A percentile compares a stretch with the other conserved stretches of the same genome.
Conservation (phyloP, 306 rosid species). For the Cucumis melo region DNA sequence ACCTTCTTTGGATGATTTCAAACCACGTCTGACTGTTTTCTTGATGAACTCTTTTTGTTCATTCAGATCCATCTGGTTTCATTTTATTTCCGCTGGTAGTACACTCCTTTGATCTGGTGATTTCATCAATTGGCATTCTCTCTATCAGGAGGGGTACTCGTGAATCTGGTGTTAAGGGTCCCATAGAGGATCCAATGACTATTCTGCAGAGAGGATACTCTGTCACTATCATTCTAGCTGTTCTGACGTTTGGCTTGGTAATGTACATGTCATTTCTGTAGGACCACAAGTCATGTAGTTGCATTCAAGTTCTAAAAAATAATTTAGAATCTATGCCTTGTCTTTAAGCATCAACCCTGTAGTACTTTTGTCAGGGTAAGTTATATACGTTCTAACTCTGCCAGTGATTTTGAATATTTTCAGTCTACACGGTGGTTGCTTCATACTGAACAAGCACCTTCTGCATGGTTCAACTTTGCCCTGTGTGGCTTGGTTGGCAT, state of each 20-base stretch:
- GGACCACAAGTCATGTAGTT: neutral
- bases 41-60: constrained; percentile 17
- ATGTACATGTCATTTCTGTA: constrained; percentile 9
- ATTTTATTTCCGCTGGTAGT: constrained; percentile 98
- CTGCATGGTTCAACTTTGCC: constrained; percentile 97
- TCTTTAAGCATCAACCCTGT: constrained; percentile 3
- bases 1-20: neutral
- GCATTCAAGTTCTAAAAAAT: neutral
- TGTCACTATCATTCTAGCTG: constrained; percentile 72
- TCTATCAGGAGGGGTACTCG: constrained; percentile 87
- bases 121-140: constrained; percentile 84
- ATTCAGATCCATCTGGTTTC: constrained; percentile 95
- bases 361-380: constrained; percentile 7
- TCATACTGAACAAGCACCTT: constrained; percentile 93
- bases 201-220: constrained; percentile 96
- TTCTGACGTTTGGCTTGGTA: constrained; percentile 87
- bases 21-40: constrained; percentile 11
- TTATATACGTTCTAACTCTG: constrained; percentile 10
- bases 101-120: constrained; percentile 88
- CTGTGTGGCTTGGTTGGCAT: constrained; percentile 94
- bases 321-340: neutral
- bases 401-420: constrained; percentile 5
- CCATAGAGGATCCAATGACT: constrained; percentile 89
- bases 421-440: constrained; percentile 99
- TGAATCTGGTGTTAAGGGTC: constrained; percentile 55